Percentiles rank a stretch among this genome's conserved stretches.
Evolutionary conservation across 1,284 basidiomycete species (phyloP).

Genomic region (Ganoderma lingzhi): DNA sequence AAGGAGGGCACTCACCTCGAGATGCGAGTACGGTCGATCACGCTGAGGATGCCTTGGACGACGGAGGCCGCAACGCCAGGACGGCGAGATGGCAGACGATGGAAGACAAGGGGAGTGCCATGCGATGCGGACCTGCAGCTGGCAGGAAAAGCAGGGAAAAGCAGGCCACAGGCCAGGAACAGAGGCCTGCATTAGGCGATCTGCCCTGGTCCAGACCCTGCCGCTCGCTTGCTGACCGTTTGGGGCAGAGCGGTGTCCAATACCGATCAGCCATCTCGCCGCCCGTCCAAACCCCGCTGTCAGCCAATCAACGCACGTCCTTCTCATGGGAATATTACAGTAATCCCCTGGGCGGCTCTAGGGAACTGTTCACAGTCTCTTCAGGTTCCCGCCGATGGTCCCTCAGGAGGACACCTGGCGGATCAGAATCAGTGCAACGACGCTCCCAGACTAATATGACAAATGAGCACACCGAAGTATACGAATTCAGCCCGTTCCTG

Average conservation of each 20-base stretch:
- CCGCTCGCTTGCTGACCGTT: neutral
- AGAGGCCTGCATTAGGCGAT: constrained; percentile 15
- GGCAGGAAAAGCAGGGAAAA: constrained; percentile 14
- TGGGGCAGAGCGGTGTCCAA: neutral
- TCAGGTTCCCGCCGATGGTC: neutral
- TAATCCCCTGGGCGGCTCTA: no score
- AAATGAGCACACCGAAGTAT: neutral
- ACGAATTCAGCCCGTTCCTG: neutral
- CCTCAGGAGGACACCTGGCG: neutral
- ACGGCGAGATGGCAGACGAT: constrained; percentile 21
- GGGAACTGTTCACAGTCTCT: neutral
- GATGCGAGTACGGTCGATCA: neutral
- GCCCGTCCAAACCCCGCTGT: neutral
- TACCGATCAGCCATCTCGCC: constrained; percentile 10
- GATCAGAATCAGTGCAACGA: neutral
- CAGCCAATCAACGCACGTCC: constrained; percentile 4
- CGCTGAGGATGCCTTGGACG: constrained; percentile 10
- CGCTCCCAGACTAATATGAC: neutral
- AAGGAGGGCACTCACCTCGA: constrained; percentile 1
- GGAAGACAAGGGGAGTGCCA: constrained; percentile 5
- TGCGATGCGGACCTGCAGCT: neutral
- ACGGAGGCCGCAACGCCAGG: neutral
- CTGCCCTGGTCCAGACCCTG: constrained; percentile 21
- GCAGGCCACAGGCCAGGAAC: neutral
- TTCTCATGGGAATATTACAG: neutral